Base-by-base conservation (phyloP, 2,329 filamentous ascomycete genomes). In the Aspergillus hortae region DNA sequence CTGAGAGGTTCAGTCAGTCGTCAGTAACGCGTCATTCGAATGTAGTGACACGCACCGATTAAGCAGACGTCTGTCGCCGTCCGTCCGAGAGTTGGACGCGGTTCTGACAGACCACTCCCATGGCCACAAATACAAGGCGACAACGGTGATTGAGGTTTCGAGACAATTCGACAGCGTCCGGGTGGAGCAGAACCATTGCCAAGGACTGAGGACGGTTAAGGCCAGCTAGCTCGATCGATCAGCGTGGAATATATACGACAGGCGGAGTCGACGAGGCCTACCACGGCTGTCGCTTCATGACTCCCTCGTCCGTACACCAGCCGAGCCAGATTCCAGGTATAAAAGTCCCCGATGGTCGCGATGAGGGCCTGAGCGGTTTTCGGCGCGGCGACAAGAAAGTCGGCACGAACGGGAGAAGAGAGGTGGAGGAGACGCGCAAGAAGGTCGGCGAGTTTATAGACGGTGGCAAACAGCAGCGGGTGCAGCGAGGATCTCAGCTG, bases 101-200 rank as follows among this genome's bases (percentile, higher is more conserved):
- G 52, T 30, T 30, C 72, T 70, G 38, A 73, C 68, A 35, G 86
- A 77, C 70, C 89, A 80, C 52, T 83, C 77, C 92, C 94, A 97
- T 11, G 94, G 92, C 89, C 90, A 97, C 61, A 86, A 83, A 67
- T 84, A 85, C 43, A 97, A 76, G 1, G 91, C 92, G 62, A 84
- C 79, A 53, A 88, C 78, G 4, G 92, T 96, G 60, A 99, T 74
- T 0, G 88, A 89, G n/a, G 88, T 90, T 76, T 99, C 94, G 4
- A 97, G 77, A 48, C 87, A 94, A 73, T 99, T 99, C 49, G 92
- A 96, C 65, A 99, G 87, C 1, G 94, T 96, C 44, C 94, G 83
- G 0, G 91, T 92, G 1, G 91, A 94, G 73, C 88, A 94, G 72
- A 94, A 97, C 89, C 90, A 97, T 69, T 96, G 90, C 91, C 94